These are phyloP conservation scores for Candida vaughaniae DNA, from an alignment of 805 yeast species.

Conservation along the genomic window DNA sequence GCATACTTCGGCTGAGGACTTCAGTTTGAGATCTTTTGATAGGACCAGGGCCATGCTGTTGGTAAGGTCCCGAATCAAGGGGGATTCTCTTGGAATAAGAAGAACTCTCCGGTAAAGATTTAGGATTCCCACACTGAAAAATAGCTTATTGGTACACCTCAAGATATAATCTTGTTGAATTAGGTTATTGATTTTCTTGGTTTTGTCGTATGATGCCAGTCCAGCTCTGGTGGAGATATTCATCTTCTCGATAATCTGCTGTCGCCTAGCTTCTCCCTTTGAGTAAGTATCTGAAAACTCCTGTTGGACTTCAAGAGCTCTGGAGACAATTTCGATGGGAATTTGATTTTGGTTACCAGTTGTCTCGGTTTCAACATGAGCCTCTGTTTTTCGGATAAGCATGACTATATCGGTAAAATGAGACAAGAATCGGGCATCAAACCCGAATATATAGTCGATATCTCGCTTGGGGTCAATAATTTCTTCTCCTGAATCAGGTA, in stretches of 20 bases:
- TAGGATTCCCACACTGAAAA: conserved; percentile 52
- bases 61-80: conserved; percentile 49
- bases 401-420: conserved; percentile 50
- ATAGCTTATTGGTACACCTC: conserved; percentile 51
- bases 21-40: conserved; percentile 39
- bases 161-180: conserved; percentile 34
- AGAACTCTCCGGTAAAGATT: conserved; percentile 59
- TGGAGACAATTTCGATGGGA: conserved; percentile 20
- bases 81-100: conserved; percentile 43
- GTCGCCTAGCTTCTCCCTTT: conserved; percentile 28
- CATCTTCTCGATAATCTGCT: conserved; percentile 20
- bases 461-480: conserved; percentile 31
- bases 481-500: conserved; percentile 12
- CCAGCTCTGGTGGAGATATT: conserved; percentile 10
- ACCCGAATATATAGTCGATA: conserved; percentile 64
- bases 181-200: conserved; percentile 13
- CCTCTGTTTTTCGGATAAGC: conserved; percentile 29
- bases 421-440: conserved; percentile 62
- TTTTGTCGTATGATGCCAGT: conserved; percentile 2
- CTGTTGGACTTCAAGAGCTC: conserved; percentile 28
- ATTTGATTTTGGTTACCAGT: conserved; percentile 7
- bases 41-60: conserved; percentile 37
- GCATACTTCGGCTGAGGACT: conserved; percentile 54
- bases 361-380: conserved; percentile 11
- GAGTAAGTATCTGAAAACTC: conserved; percentile 19